Percentiles rank a stretch among this genome's conserved stretches.
Evolutionary conservation across 1,284 basidiomycete species (phyloP).

Genomic region (Malassezia pachydermatis): DNA sequence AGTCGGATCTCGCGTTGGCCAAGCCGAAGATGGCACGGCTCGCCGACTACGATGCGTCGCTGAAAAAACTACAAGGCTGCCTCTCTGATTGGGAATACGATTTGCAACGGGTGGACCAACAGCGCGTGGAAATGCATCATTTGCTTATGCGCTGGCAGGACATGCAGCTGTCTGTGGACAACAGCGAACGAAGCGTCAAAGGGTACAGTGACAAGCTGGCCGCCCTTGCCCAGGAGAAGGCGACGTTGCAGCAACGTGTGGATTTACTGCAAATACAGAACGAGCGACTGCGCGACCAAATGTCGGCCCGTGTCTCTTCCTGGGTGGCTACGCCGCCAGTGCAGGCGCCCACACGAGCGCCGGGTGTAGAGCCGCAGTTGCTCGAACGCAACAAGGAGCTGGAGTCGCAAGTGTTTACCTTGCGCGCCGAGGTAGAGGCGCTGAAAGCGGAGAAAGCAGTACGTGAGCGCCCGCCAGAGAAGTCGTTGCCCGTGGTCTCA

Average conservation of each 20-base stretch:
- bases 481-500: too few species aligned
- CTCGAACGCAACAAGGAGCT: constrained; percentile 7
- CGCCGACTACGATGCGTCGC: constrained; percentile 28
- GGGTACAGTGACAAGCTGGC: not conserved
- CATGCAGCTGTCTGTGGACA: constrained; percentile 33
- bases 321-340: not conserved
- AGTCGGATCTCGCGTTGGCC: constrained; percentile 23
- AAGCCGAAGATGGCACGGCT: constrained; percentile 26
- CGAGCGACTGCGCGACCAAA: not conserved
- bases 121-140: constrained; percentile 36
- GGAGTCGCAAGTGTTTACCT: constrained; percentile 8
- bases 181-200: constrained; percentile 22
- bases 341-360: not conserved
- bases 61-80: constrained; percentile 24
- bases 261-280: not conserved
- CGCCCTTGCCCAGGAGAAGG: not conserved
- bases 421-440: not conserved
- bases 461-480: not conserved
- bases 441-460: not conserved
- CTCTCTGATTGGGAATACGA: constrained; percentile 38
- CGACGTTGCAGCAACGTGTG: not conserved
- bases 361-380: not conserved
- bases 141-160: constrained; percentile 30
- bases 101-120: constrained; percentile 30
- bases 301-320: not conserved